These are phyloP conservation scores for Auriscalpium vulgare DNA, from an alignment of 768 basidiomycete genomes.

Conservation along the genomic window DNA sequence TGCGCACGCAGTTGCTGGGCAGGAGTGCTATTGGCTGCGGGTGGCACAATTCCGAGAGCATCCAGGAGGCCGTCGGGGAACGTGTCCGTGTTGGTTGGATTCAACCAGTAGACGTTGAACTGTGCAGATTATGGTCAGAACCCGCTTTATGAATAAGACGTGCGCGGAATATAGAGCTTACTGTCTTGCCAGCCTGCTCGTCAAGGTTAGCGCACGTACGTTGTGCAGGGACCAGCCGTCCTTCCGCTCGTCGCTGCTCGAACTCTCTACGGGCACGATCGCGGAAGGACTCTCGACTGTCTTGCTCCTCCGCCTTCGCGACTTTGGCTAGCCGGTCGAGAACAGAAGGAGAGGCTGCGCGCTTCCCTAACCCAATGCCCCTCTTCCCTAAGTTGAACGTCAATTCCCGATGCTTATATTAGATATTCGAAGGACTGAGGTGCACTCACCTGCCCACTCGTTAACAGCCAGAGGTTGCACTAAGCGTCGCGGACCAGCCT, in stretches of 20 bases:
- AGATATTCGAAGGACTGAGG: not conserved
- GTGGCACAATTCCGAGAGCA: constrained; percentile 35
- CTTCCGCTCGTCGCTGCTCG: constrained; percentile 68
- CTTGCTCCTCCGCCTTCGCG: constrained; percentile 52
- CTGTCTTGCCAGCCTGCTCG: constrained; percentile 61
- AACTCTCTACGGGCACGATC: constrained; percentile 67
- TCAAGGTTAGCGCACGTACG: constrained; percentile 70
- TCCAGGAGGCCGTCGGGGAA: constrained; percentile 63
- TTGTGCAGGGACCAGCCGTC: constrained; percentile 61
- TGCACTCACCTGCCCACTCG: constrained; percentile 66
- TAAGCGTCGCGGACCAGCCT: constrained; percentile 29
- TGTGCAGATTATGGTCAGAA: constrained; percentile 21
- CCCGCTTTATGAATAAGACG: not conserved
- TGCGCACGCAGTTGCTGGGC: constrained; percentile 49
- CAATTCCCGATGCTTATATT: too few relatives aligned
- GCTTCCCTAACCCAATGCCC: constrained; percentile 68
- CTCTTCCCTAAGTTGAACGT: constrained; percentile 48
- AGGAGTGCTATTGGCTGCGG: constrained; percentile 21
- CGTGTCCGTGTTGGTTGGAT: constrained; percentile 53
- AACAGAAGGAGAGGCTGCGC: constrained; percentile 54
- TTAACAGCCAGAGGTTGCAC: constrained; percentile 65
- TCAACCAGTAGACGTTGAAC: constrained; percentile 81
- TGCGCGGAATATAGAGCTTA: constrained; percentile 26
- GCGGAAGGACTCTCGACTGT: constrained; percentile 52
- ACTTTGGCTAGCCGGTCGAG: constrained; percentile 65